These are phyloP conservation scores for Neophaeococcomyces aloes DNA, from an alignment of 2,329 filamentous ascomycete genomes.

Conservation along the genomic window DNA sequence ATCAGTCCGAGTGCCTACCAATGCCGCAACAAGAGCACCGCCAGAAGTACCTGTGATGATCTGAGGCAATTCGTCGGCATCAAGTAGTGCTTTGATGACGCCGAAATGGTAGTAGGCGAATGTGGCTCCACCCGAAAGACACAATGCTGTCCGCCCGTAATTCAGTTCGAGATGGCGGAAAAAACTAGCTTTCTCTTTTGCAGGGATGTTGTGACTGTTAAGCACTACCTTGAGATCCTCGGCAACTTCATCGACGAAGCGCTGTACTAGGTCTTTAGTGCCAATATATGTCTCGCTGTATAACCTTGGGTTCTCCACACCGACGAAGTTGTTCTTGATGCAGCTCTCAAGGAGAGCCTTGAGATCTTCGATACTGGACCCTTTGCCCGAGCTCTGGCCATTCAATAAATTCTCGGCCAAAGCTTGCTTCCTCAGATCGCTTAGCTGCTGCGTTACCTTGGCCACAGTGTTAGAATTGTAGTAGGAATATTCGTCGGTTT, in stretches of 20 bases:
- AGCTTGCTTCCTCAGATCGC: conserved; percentile 33
- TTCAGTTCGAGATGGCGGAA: conserved; percentile 88
- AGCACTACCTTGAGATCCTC: conserved; percentile 56
- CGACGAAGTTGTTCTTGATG: conserved; percentile 95
- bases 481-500: conserved; percentile 53
- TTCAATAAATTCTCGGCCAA: conserved; percentile 28
- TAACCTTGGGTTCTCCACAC: conserved; percentile 83
- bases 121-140: conserved; percentile 81
- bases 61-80: conserved; percentile 73
- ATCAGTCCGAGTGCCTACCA: conserved; percentile 82
- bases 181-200: conserved; percentile 64
- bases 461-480: conserved; percentile 81
- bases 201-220: conserved; percentile 54
- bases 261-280: conserved; percentile 88
- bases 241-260: conserved; percentile 65
- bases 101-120: conserved; percentile 98
- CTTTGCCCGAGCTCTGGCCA: conserved; percentile 20
- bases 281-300: conserved; percentile 97
- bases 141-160: conserved; percentile 83
- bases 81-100: conserved; percentile 77
- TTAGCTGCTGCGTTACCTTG: conserved; percentile 65
- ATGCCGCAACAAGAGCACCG: conserved; percentile 75
- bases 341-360: conserved; percentile 73
- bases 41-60: conserved; percentile 96
- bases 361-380: conserved; percentile 58